Percentiles rank a stretch among this genome's conserved stretches.
Conservation (phyloP, 2,329 filamentous ascomycete genomes). For the Neopestalotiopsis sp. region DNA sequence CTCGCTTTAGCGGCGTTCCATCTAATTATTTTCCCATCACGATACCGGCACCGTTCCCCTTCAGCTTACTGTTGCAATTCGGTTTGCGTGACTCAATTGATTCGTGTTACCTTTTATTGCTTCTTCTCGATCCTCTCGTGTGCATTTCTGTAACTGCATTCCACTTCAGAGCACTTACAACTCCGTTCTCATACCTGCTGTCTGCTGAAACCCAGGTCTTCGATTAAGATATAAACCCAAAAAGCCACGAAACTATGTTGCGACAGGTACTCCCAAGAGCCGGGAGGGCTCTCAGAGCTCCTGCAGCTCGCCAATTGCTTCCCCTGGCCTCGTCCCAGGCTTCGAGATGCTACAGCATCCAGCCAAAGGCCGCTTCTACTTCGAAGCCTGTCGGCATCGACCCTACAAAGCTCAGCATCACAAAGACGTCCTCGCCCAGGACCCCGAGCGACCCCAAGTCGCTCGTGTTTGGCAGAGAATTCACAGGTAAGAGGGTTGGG, state of each 20-base stretch:
- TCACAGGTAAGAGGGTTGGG: conserved; percentile 70
- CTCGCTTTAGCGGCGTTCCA: conserved; percentile 15
- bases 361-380: conserved; percentile 53
- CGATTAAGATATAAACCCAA: not conserved
- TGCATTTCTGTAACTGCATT: no score
- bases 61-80: conserved; percentile 1
- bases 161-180: not conserved
- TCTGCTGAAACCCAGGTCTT: not conserved
- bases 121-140: not conserved
- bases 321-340: conserved; percentile 39
- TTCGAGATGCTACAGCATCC: conserved; percentile 58
- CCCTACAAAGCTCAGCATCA: conserved; percentile 75
- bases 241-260: conserved; percentile 43
- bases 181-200: not conserved
- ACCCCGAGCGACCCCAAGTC: conserved; percentile 75
- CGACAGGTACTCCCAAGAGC: conserved; percentile 50
- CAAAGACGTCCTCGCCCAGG: conserved; percentile 78
- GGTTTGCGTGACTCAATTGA: conserved; percentile 9
- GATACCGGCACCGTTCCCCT: not conserved
- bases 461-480: conserved; percentile 87
- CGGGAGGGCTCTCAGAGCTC: conserved; percentile 40
- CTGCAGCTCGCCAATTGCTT: conserved; percentile 35
- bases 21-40: conserved; percentile 14
- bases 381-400: conserved; percentile 73
- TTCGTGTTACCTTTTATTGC: not conserved